These are phyloP conservation scores for Penicillium riverlandense DNA, from an alignment of 495 filamentous ascomycete species.

Conservation along the genomic window DNA sequence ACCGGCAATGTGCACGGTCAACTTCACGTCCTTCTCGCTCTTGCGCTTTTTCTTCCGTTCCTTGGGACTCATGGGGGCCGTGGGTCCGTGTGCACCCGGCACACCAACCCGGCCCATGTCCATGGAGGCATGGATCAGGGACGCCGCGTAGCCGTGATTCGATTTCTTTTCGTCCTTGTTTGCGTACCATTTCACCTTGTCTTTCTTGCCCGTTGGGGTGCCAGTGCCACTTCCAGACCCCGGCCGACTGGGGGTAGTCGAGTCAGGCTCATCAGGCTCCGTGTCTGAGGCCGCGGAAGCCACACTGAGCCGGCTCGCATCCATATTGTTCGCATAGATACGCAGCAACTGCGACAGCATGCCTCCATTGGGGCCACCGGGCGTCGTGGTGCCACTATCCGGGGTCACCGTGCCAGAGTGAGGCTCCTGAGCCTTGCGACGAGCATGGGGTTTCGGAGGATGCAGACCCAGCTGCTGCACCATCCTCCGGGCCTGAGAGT, in stretches of 20 bases:
- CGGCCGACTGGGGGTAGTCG: slow-evolving; percentile 5
- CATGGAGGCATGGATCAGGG: slow-evolving; percentile 22
- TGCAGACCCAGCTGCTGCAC: slow-evolving; percentile 15
- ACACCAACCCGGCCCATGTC: slow-evolving; percentile 20
- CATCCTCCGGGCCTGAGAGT: slow-evolving; percentile 20
- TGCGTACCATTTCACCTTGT: slow-evolving; percentile 31
- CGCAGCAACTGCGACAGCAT: slow-evolving; percentile 20
- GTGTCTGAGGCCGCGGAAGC: slow-evolving; percentile 10
- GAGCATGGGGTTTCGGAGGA: not conserved
- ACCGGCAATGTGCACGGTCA: slow-evolving; percentile 78
- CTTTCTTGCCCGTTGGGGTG: slow-evolving; percentile 18
- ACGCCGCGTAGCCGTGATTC: slow-evolving; percentile 21
- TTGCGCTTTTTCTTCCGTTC: slow-evolving; percentile 20
- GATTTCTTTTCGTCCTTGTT: slow-evolving; percentile 8
- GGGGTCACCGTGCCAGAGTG: slow-evolving; percentile 10
- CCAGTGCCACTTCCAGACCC: slow-evolving; percentile 3
- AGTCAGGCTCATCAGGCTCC: slow-evolving; percentile 13
- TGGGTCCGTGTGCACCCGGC: slow-evolving; percentile 17
- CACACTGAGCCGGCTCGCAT: slow-evolving; percentile 17
- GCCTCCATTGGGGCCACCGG: slow-evolving; percentile 10
- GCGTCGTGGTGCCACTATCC: too few relatives aligned
- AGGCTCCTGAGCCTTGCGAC: slow-evolving; percentile 2
- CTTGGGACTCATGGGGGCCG: slow-evolving; percentile 13
- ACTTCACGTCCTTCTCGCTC: slow-evolving; percentile 54
- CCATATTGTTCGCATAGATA: slow-evolving; percentile 21